Evolutionary conservation across 2,329 filamentous ascomycete genomes (phyloP), one percentile per base, ranked within the genome.

Genomic region (Fusarium continuum): DNA sequence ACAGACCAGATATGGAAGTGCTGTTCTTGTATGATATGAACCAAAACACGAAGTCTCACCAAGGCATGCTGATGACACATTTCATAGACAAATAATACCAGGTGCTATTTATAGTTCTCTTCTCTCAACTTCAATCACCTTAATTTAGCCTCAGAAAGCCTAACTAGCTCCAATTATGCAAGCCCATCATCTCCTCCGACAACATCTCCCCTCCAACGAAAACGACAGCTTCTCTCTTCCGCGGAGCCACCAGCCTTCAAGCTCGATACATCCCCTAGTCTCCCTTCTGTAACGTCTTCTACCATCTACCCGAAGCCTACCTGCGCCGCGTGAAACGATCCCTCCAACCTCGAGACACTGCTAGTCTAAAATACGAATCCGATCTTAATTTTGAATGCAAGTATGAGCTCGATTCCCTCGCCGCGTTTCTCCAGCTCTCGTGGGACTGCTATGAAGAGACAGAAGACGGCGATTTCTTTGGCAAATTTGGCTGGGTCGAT

Each of bases 241-340:
- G 90, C 22, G 91, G 91, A 23, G 87, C 88, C 25, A 91, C 93
- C 74, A 93, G 93, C 73, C 83, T 92, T 2, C 91, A 93, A 72
- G 84, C 88, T 7, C 84, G 90, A 53, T 92, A 92, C 74, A 78
- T 93, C 44, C 80, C 86, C 48, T 82, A 83, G 10, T 83, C 84
- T 8, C 93, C 94, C 1, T 94, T 93, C 78, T 98, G 94, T 82
- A 97, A 97, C 76, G 91, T 93, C 31, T 98, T 97, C 77, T 93
- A 97, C 73, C 91, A 94, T 1, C 94, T 94, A 0, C 81, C 85
- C 3, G 91, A 93, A 47, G 91, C 91, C 51, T 67, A 66, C 4
- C 38, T 72, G 10, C 49, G 55, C 40, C 65, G 52, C 45, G 28
- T 48, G 28, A 68, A 70, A 54, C 60, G 70, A 28, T 44, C 55